Conservation (phyloP, 1,139 yeast species). For the Taphrina flavorubra region DNA sequence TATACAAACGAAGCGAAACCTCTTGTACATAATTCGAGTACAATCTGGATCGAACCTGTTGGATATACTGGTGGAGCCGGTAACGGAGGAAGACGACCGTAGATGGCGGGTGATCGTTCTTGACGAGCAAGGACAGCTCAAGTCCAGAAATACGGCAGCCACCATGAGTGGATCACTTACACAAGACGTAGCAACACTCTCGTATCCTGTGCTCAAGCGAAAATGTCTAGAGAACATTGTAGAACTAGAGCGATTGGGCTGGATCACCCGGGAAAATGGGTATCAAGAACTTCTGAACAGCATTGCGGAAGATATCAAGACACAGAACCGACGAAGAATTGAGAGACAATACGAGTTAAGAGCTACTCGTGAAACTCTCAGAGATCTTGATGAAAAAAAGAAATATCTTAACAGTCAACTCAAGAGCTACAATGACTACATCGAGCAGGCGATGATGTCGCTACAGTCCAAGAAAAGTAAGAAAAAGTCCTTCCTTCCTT, state of each 20-base stretch:
- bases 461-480: conserved; percentile 62
- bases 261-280: conserved; percentile 68
- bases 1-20: conserved; percentile 80
- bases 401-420: conserved; percentile 65
- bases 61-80: conserved; percentile 75
- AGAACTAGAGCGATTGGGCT: conserved; percentile 74
- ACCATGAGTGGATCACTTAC: conserved; percentile 34
- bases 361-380: conserved; percentile 65
- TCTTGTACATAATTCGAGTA: conserved; percentile 78
- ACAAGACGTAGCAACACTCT: conserved; percentile 53
- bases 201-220: conserved; percentile 78
- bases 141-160: conserved; percentile 47
- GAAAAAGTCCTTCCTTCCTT: conserved; percentile 62
- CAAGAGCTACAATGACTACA: conserved; percentile 69
- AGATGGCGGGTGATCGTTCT: conserved; percentile 63
- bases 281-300: conserved; percentile 82
- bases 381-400: conserved; percentile 67
- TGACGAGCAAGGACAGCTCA: conserved; percentile 54
- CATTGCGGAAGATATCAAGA: conserved; percentile 81
- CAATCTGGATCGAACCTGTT: conserved; percentile 74
- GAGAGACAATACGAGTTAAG: conserved; percentile 67
- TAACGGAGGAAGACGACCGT: conserved; percentile 69
- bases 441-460: conserved; percentile 68
- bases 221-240: conserved; percentile 75
- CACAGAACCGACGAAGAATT: conserved; percentile 72